Evolutionary conservation across 2,329 filamentous ascomycete genomes (phyloP).

Genomic region (Lojkania enalia): DNA sequence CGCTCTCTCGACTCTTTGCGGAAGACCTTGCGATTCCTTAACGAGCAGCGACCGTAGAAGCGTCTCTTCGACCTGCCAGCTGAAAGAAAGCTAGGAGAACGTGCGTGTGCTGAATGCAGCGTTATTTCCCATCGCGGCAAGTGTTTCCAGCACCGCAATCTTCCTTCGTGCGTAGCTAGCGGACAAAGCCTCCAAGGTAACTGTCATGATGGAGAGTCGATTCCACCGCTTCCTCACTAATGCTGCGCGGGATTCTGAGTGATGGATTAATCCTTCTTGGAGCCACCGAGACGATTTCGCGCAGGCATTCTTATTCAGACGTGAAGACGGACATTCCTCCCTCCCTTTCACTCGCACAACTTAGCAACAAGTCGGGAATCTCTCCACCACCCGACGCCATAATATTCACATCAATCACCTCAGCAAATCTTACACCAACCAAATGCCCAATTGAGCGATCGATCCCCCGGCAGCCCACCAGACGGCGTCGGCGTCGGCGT

Average conservation of each 20-base stretch:
- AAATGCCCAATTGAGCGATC: slow-evolving; percentile 2
- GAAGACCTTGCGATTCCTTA: slow-evolving; percentile 11
- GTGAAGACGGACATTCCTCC: background rate
- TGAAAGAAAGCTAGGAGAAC: background rate
- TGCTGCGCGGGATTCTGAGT: too few species aligned
- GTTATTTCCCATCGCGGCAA: slow-evolving; percentile 6
- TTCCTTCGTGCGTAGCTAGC: slow-evolving; percentile 3
- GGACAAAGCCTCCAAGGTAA: background rate
- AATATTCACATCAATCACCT: background rate
- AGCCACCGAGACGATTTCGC: too few species aligned
- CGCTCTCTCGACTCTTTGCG: slow-evolving; percentile 2
- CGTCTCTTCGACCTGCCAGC: slow-evolving; percentile 7
- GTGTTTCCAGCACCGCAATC: slow-evolving; percentile 2
- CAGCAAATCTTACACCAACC: slow-evolving; percentile 1
- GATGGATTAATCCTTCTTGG: too few species aligned
- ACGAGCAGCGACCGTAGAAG: slow-evolving; percentile 4
- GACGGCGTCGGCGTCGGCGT: slow-evolving; percentile 1
- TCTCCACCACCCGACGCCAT: slow-evolving; percentile 2
- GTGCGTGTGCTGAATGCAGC: background rate
- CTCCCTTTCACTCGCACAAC: background rate
- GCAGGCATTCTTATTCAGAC: too few species aligned
- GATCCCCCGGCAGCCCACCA: slow-evolving; percentile 4
- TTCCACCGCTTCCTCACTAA: slow-evolving; percentile 14
- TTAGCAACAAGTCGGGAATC: background rate
- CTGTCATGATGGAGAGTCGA: background rate